Evolutionary conservation across 352 stramenopile genomes (phyloP), one percentile per base, ranked within the genome.

Genomic region (Phytophthora parvispora): DNA sequence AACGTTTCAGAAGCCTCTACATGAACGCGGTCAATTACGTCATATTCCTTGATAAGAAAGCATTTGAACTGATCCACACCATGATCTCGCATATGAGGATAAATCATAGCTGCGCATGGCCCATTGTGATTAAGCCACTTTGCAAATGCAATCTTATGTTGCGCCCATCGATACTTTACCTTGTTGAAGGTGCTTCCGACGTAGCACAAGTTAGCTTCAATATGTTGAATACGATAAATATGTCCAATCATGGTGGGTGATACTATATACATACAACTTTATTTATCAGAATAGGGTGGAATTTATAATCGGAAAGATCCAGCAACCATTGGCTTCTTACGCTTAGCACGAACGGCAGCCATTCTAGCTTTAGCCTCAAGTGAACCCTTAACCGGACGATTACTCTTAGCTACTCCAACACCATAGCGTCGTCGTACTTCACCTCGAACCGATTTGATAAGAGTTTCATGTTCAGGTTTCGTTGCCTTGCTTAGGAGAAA

Each of bases 341-440:
- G 53, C 31, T 40, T 52, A 18, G 51, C 45, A 16, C 61, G 61
- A 13, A 58, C 5, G 25, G 31, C n/a, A 4, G 49, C 34, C 49
- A 69, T 69, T 5, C 29, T 29, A n/a, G 18, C 28, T 47, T 59
- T 69, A 12, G 27, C 29, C 48, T 69, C 28, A 15, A 29, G 20
- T 0, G 6, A 36, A 3, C 51, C 61, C n/a, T 63, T 61, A 4
- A 42, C 28, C 2, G 20, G 20, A 27, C 47, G 10, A 20, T 43
- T n/a, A n/a, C n/a, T 43, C 16, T 20, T 43, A 7, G 16, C 36
- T 49, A 69, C 47, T 2, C 67, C 67, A 3, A 69, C 59, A n/a
- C 67, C 67, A 32, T 54, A 74, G 6, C 53, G 36, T 36, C 36
- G 6, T 12, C 40, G 34, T 3, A 71, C 48, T 6, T 60, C 43